phyloP scores from a whole-genome alignment of 169 alveolate genomes.

The Cryptosporidium felis region DNA sequence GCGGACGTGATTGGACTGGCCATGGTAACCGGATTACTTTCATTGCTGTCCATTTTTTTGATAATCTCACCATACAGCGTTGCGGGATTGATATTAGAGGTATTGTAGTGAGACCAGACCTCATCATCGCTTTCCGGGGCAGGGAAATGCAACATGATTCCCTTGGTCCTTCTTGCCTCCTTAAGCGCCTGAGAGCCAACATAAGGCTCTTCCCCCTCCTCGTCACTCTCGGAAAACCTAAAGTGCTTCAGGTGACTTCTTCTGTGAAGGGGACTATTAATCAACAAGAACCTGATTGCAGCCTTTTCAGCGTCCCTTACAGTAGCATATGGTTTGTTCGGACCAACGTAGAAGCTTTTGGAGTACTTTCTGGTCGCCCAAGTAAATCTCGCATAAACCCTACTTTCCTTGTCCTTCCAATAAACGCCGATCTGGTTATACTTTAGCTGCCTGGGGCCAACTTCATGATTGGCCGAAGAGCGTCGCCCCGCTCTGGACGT shows the following conservation, averaged over 20 bases:
- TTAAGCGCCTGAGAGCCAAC: slow-evolving; percentile 68
- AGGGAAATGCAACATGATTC: slow-evolving; percentile 65
- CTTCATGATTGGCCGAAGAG: slow-evolving; percentile 32
- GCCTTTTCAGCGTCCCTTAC: slow-evolving; percentile 71
- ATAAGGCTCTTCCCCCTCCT: slow-evolving; percentile 62
- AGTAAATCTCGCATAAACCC: slow-evolving; percentile 72
- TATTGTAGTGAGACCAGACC: slow-evolving; percentile 70
- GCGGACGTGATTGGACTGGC: slow-evolving; percentile 68
- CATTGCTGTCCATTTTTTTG: slow-evolving; percentile 51
- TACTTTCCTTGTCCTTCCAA: slow-evolving; percentile 70
- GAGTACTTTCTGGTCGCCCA: slow-evolving; percentile 71
- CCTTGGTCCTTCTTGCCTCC: slow-evolving; percentile 67
- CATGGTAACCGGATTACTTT: neutral
- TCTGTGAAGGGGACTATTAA: slow-evolving; percentile 59
- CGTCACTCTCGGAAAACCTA: slow-evolving; percentile 68
- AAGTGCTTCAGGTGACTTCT: slow-evolving; percentile 70
- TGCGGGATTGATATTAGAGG: slow-evolving; percentile 67
- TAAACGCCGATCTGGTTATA: slow-evolving; percentile 65
- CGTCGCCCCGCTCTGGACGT: slow-evolving; percentile 44
- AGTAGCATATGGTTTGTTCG: slow-evolving; percentile 68
- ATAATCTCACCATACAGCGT: slow-evolving; percentile 65
- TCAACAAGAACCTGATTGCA: slow-evolving; percentile 48
- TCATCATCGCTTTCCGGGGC: slow-evolving; percentile 72
- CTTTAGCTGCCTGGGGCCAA: slow-evolving; percentile 61
- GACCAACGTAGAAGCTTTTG: slow-evolving; percentile 67